phyloP scores from a whole-genome alignment of 306 rosid genomes.

The Ormosia emarginata region DNA sequence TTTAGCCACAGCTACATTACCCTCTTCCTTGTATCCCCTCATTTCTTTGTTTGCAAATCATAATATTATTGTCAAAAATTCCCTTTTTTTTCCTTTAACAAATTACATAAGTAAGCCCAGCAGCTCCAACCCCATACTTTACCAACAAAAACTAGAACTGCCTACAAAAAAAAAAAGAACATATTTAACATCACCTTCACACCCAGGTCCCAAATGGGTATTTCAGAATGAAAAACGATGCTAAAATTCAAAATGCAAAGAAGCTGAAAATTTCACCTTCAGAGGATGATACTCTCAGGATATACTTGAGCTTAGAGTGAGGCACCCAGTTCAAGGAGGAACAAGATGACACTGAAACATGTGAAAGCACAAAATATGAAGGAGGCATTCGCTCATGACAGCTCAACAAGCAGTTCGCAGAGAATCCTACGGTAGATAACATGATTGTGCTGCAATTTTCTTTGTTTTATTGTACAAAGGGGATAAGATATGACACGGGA shows the following conservation, averaged over 20 bases:
- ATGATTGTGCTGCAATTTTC: constrained; percentile 16
- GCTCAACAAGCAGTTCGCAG: constrained; percentile 11
- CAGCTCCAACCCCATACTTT: neutral
- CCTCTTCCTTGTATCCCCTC: neutral
- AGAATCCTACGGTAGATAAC: constrained; percentile 44
- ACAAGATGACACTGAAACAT: constrained; percentile 13
- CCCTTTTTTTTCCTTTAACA: neutral
- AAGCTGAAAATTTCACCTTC: constrained; percentile 43
- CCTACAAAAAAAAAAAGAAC: neutral
- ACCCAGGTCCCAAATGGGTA: constrained; percentile 1
- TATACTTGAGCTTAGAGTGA: constrained; percentile 41
- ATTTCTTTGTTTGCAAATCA: neutral
- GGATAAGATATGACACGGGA: neutral
- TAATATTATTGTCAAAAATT: neutral
- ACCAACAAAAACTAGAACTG: neutral
- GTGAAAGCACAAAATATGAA: constrained; percentile 18
- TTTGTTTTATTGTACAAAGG: neutral
- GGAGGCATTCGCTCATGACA: constrained; percentile 16
- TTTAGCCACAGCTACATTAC: neutral
- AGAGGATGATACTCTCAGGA: constrained; percentile 46
- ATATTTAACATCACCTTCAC: neutral
- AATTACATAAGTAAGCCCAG: neutral
- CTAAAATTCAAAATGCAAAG: constrained; percentile 6
- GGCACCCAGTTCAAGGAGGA: constrained; percentile 14
- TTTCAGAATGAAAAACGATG: neutral